Evolutionary conservation across 148 eudicot species (phyloP), one percentile per base, ranked within the genome.

Genomic region (Camellia sinensis): DNA sequence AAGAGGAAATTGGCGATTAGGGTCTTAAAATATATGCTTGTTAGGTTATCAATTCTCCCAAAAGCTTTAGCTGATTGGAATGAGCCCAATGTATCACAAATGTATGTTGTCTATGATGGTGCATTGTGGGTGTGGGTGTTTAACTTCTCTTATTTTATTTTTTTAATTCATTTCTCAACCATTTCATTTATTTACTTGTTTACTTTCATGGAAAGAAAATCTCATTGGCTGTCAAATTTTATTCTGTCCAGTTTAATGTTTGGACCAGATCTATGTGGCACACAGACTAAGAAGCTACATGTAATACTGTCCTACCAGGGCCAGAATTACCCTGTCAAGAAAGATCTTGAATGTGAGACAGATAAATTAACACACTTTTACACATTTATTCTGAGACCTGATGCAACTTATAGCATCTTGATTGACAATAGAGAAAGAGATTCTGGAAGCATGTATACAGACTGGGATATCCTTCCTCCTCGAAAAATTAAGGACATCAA

Each of bases 381-480:
- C 82, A 93, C 99, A 54, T 88, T 96, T 70, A 91, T 96, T 77
- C 89, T 96, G 48, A 79, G 99, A 84, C 99, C 98, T 14, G 99
- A 96, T 90, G 98, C 99, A 54, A 81, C 92, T 48, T 96, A 96
- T 59, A 96, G 98, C 78, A 66, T 96, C 82, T 83, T 90, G 21
- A 73, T 93, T 79, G 99, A 96, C 81, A 89, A 89, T 77, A 87
- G 98, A 40, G 99, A 96, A 86, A 89, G 89, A 80, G 98, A 96
- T 70, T 92, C 98, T 9, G 99, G 99, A 80, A 96, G 93, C 87
- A 91, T 96, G 86, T 96, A 96, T 75, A 90, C 91, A 1, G 99
- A 96, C 73, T 96, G 98, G 97, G 99, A 96, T 83, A 93, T 96
- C 73, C 95, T 96, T 76, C 99, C 99, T 81, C 99, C 99, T 9